phyloP scores from a whole-genome alignment of 2,329 filamentous ascomycete species.

The Sporothrix luriei region DNA sequence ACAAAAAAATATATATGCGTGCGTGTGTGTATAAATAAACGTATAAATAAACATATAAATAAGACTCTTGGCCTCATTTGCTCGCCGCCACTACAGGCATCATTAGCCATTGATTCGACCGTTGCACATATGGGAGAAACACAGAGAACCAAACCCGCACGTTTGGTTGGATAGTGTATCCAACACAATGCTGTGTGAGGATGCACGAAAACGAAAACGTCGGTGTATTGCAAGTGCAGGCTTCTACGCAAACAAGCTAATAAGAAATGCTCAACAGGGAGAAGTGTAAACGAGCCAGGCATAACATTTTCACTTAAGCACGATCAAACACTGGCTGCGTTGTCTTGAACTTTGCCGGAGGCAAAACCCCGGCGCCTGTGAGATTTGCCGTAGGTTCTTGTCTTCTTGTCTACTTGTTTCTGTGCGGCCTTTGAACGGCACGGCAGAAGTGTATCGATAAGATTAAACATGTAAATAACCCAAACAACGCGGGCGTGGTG shows the following conservation, averaged over 20 bases:
- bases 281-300: background rate
- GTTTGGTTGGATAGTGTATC: slow-evolving; percentile 11
- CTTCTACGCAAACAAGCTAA: background rate
- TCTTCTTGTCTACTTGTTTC: background rate
- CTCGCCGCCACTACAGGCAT: background rate
- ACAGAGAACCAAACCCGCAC: background rate
- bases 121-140: slow-evolving; percentile 1
- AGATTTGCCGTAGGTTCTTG: background rate
- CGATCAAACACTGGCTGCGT: slow-evolving; percentile 22
- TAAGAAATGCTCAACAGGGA: background rate
- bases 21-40: no score
- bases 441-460: slow-evolving; percentile 6
- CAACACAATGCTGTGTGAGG: background rate
- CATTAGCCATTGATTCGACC: background rate
- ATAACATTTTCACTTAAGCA: background rate
- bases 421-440: background rate
- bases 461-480: background rate
- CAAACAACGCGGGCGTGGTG: background rate
- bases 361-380: background rate
- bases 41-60: background rate
- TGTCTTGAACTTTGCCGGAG: slow-evolving; percentile 10
- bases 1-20: background rate
- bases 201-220: background rate
- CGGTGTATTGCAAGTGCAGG: no score
- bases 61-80: background rate